Conservation (phyloP, 1,139 yeast species). For the Hyphopichia pseudoburtonii region DNA sequence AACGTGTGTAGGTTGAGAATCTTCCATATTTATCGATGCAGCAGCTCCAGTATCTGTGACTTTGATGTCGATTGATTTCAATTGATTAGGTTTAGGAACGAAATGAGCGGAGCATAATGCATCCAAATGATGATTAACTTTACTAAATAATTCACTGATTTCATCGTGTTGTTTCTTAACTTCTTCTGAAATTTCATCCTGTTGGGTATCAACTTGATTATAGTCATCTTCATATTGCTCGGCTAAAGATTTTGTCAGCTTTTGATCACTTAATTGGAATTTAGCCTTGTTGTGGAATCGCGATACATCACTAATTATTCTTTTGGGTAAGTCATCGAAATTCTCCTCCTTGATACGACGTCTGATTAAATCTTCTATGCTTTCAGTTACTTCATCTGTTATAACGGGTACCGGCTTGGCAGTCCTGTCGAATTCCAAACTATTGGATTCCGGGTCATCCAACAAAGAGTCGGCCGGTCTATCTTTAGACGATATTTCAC, state of each 20-base stretch:
- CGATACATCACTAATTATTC: conserved; percentile 63
- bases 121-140: conserved; percentile 72
- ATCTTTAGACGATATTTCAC: conserved; percentile 81
- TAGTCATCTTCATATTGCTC: conserved; percentile 89
- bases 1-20: conserved; percentile 88
- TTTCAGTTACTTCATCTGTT: conserved; percentile 82
- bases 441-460: conserved; percentile 39
- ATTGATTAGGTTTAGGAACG: conserved; percentile 84
- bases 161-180: conserved; percentile 75
- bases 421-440: conserved; percentile 45
- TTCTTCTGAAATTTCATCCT: conserved; percentile 54
- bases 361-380: conserved; percentile 84
- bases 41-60: conserved; percentile 49
- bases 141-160: conserved; percentile 62
- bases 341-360: conserved; percentile 72
- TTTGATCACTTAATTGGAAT: conserved; percentile 76
- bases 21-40: conserved; percentile 88
- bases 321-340: conserved; percentile 82
- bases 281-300: conserved; percentile 53
- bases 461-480: conserved; percentile 81
- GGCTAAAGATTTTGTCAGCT: conserved; percentile 85
- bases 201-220: conserved; percentile 44
- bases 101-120: conserved; percentile 90
- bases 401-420: conserved; percentile 77
- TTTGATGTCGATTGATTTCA: conserved; percentile 71